phyloP scores from a whole-genome alignment of 2,329 filamentous ascomycete genomes.

The Pleurostoma richardsiae region DNA sequence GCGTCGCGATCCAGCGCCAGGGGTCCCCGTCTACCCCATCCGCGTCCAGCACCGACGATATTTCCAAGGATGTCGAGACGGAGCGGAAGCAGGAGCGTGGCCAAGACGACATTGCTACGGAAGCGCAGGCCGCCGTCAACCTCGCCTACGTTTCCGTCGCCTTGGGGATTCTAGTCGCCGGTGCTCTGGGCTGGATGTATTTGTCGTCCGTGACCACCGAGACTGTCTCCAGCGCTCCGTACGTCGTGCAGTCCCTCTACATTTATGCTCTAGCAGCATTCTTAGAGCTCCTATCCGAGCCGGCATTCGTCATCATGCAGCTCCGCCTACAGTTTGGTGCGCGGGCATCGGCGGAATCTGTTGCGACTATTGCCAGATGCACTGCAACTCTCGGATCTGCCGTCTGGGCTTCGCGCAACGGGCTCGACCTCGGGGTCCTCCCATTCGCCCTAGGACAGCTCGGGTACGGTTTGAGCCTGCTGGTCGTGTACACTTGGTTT shows the following conservation, averaged over 20 bases:
- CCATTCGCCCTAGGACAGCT: slow-evolving; percentile 88
- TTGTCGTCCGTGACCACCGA: slow-evolving; percentile 42
- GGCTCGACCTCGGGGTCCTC: slow-evolving; percentile 63
- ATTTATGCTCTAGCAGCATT: slow-evolving; percentile 54
- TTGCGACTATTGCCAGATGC: slow-evolving; percentile 74
- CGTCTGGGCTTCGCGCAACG: slow-evolving; percentile 51
- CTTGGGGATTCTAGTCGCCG: slow-evolving; percentile 21
- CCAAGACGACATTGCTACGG: slow-evolving; percentile 16
- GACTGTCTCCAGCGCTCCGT: slow-evolving; percentile 53
- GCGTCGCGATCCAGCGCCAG: slow-evolving; percentile 86
- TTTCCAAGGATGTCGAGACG: slow-evolving; percentile 10
- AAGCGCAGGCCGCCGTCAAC: slow-evolving; percentile 77
- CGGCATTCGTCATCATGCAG: slow-evolving; percentile 84
- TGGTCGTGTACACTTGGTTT: slow-evolving; percentile 64
- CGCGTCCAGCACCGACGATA: neutral
- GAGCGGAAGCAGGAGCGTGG: slow-evolving; percentile 9
- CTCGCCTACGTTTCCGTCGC: slow-evolving; percentile 7
- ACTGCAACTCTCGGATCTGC: slow-evolving; percentile 67
- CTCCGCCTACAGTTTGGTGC: slow-evolving; percentile 74
- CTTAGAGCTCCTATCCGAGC: slow-evolving; percentile 79
- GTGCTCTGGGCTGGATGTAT: slow-evolving; percentile 64
- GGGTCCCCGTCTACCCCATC: slow-evolving; percentile 21
- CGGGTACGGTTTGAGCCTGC: slow-evolving; percentile 64
- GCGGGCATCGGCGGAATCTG: slow-evolving; percentile 77
- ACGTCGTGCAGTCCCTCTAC: slow-evolving; percentile 50